Conservation (phyloP, 495 filamentous ascomycete species). For the Podospora pseudoanserina region DNA sequence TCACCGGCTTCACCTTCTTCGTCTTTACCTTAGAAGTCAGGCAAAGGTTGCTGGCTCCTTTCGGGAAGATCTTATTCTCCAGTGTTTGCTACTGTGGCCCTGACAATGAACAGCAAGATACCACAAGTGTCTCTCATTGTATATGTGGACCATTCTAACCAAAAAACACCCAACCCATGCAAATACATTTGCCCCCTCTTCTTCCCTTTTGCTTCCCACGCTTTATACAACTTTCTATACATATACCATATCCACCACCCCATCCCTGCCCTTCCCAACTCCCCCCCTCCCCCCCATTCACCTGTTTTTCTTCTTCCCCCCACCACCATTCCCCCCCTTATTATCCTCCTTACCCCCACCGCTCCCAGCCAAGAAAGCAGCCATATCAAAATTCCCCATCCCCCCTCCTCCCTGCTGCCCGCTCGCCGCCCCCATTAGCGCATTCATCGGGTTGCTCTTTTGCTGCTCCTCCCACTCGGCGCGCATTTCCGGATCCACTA, state of each 20-base stretch:
- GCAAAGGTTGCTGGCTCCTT: too few relatives aligned
- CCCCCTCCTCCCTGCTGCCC: constrained; percentile 40
- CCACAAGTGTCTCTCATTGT: not conserved
- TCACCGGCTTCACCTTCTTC: too few relatives aligned
- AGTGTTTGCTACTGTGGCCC: too few relatives aligned
- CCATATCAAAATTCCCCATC: constrained; percentile 77
- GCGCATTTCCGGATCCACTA: constrained; percentile 93
- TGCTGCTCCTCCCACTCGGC: constrained; percentile 90
- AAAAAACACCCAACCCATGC: not conserved
- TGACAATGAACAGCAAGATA: too few relatives aligned
- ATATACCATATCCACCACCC: not conserved
- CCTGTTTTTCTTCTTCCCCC: constrained; percentile 24
- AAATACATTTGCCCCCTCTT: not conserved
- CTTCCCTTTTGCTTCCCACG: not conserved
- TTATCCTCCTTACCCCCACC: constrained; percentile 30
- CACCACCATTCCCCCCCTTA: constrained; percentile 20
- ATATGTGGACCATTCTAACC: not conserved
- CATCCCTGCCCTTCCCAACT: not conserved
- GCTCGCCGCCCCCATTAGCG: constrained; percentile 44
- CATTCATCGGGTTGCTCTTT: constrained; percentile 63
- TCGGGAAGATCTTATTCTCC: too few relatives aligned
- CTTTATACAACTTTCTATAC: not conserved
- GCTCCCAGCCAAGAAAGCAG: constrained; percentile 69
- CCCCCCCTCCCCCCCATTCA: not conserved
- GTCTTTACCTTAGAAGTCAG: too few relatives aligned